phyloP scores from a whole-genome alignment of 768 basidiomycete species.

The Amanita muscaria region DNA sequence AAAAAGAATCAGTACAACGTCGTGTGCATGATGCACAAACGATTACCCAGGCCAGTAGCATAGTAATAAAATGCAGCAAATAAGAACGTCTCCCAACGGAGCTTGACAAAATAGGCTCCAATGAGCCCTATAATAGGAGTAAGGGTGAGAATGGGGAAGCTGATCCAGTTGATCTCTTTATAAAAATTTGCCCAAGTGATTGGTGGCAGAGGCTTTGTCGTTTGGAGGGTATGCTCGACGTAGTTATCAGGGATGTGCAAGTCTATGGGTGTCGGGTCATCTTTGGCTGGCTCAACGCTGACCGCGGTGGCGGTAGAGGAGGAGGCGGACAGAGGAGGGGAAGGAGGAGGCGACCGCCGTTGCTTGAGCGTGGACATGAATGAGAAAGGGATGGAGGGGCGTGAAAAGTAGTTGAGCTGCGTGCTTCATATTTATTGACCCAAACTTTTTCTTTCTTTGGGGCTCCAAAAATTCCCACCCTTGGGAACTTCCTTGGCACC shows the following conservation, averaged over 20 bases:
- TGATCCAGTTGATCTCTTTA: conserved; percentile 71
- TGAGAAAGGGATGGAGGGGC: neutral
- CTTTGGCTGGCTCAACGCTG: neutral
- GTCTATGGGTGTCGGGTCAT: conserved; percentile 30
- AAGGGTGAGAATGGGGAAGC: conserved; percentile 59
- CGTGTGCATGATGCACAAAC: neutral
- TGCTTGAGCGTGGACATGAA: too few relatives aligned
- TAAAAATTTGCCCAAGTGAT: conserved; percentile 49
- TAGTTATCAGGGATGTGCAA: conserved; percentile 75
- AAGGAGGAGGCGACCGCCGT: too few relatives aligned
- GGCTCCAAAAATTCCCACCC: neutral
- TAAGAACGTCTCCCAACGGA: conserved; percentile 68
- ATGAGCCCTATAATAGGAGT: conserved; percentile 67
- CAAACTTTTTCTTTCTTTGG: conserved; percentile 12
- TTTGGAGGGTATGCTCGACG: conserved; percentile 65
- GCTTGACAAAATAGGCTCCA: conserved; percentile 57
- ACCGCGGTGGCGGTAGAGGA: conserved; percentile 1
- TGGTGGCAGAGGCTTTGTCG: conserved; percentile 59
- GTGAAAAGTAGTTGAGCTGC: neutral
- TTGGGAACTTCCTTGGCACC: neutral
- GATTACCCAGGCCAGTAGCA: conserved; percentile 57
- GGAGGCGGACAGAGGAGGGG: conserved; percentile 1
- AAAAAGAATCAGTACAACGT: neutral
- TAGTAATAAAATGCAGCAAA: conserved; percentile 33
- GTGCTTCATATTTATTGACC: conserved; percentile 1